Base-by-base conservation (phyloP, 129 eudicot genomes). In the Cynara cardunculus region DNA sequence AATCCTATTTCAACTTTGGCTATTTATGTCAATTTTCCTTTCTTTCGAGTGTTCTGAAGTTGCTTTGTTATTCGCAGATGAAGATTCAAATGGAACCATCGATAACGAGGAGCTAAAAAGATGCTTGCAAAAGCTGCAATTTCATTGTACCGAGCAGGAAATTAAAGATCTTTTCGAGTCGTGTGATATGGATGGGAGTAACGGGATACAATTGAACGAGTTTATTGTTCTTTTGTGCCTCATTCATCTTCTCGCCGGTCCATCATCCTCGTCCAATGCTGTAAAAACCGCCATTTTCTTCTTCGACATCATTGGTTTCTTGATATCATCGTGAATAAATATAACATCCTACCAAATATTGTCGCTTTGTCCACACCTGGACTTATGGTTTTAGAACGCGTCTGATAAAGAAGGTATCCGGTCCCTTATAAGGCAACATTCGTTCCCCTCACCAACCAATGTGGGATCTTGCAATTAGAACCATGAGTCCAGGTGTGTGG, bases 211-310 rank as follows among this genome's bases (percentile, higher is more conserved):
- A 67, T 88, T 86, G 31, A 86, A 92, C 14, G 94, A 92, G 86
- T 92, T 92, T 46, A 86, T 89, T 69, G 90, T 89, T 83, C 89
- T 92, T 77, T 69, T 92, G 46, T 88, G 92, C 72, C 88, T 90
- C 62, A 82, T 77, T 83, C 85, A 88, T 82, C 78, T 86, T 74
- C 79, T 90, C 19, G 66, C 68, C 32, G 90, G 89, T 73, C 90
- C 87, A 81, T 81, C 92, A 10, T 34, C 85, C 82, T 78, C 92
- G 12, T 68, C 87, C 68, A 67, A 88, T 30, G 77, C 59, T 25
- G 90, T 85, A 75, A 56, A 18, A 56, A 44, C 10, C 19, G 37
- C 61, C 24, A n/a, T 25, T 74, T 41, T 12, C 27, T 64, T 67
- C 53, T 61, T 73, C 26, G 25, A 35, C n/a, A 2, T 49, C 10